phyloP scores from a whole-genome alignment of 306 rosid genomes.

The Cucumis cinereus region DNA sequence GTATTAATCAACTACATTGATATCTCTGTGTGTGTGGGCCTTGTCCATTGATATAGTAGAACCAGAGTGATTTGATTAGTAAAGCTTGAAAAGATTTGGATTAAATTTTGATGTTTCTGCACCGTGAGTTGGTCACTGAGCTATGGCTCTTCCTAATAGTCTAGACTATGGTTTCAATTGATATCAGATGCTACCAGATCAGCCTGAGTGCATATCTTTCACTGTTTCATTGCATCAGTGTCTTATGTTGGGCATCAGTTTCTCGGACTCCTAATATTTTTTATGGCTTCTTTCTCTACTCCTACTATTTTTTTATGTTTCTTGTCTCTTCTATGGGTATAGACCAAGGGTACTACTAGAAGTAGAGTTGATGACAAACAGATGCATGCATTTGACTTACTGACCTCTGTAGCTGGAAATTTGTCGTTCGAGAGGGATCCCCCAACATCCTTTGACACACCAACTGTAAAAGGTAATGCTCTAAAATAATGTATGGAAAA shows the following conservation, averaged over 20 bases:
- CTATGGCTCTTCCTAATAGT: slow-evolving; percentile 63
- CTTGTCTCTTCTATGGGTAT: neutral
- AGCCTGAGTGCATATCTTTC: slow-evolving; percentile 40
- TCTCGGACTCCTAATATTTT: neutral
- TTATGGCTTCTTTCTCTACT: neutral
- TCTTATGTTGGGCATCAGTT: neutral
- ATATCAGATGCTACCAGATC: slow-evolving; percentile 48
- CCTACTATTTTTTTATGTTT: neutral
- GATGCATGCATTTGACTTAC: slow-evolving; percentile 66
- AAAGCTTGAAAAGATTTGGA: neutral
- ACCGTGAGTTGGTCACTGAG: slow-evolving; percentile 46
- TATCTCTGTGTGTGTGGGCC: neutral
- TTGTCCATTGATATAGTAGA: neutral
- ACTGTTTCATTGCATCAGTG: neutral
- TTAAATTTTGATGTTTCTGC: neutral
- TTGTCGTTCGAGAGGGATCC: slow-evolving; percentile 42
- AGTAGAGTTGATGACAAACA: slow-evolving; percentile 36
- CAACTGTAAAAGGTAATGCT: neutral
- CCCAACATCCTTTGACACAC: slow-evolving; percentile 19
- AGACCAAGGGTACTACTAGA: slow-evolving; percentile 34
- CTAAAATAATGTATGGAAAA: slow-evolving; percentile 10
- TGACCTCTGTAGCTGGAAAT: slow-evolving; percentile 74
- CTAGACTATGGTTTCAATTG: slow-evolving; percentile 64
- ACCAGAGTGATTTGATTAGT: neutral
- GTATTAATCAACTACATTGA: neutral